phyloP scores from a whole-genome alignment of 2,329 filamentous ascomycete genomes.

The Hypoxylon sp. region DNA sequence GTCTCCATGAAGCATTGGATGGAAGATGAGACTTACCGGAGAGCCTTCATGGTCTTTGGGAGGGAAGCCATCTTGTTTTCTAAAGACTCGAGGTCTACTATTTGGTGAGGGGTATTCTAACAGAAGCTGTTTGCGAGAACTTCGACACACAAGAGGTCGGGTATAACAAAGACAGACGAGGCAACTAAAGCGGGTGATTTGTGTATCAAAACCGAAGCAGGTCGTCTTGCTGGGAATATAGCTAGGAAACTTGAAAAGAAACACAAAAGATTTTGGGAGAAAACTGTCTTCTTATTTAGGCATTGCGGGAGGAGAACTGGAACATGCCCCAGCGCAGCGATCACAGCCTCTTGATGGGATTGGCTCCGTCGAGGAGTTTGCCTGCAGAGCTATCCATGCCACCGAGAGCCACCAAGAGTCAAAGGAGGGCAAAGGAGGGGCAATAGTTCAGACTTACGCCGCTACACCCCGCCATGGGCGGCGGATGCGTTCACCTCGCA shows the following conservation, averaged over 20 bases:
- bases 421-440: constrained; percentile 42
- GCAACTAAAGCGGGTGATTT: constrained; percentile 3
- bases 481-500: constrained; percentile 47
- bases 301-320: constrained; percentile 16
- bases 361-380: constrained; percentile 37
- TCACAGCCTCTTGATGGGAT: constrained; percentile 33
- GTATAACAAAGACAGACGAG: constrained; percentile 8
- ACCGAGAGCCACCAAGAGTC: constrained; percentile 37
- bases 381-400: constrained; percentile 39
- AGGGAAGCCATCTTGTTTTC: constrained; percentile 53
- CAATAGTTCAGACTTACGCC: constrained; percentile 34
- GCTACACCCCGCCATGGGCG: constrained; percentile 43
- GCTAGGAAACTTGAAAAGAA: constrained; percentile 22
- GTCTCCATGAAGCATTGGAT: constrained; percentile 2
- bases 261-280: constrained; percentile 26
- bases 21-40: constrained; percentile 61
- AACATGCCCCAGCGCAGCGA: constrained; percentile 27
- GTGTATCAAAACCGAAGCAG: constrained; percentile 12
- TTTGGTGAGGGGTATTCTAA: constrained; percentile 38
- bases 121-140: constrained; percentile 13
- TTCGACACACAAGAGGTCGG: constrained; percentile 3
- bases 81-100: constrained; percentile 25
- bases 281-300: constrained; percentile 35
- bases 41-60: constrained; percentile 65
- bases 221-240: constrained; percentile 11